Base-by-base conservation (phyloP, 768 basidiomycete genomes). In the Kwoniella europaea region DNA sequence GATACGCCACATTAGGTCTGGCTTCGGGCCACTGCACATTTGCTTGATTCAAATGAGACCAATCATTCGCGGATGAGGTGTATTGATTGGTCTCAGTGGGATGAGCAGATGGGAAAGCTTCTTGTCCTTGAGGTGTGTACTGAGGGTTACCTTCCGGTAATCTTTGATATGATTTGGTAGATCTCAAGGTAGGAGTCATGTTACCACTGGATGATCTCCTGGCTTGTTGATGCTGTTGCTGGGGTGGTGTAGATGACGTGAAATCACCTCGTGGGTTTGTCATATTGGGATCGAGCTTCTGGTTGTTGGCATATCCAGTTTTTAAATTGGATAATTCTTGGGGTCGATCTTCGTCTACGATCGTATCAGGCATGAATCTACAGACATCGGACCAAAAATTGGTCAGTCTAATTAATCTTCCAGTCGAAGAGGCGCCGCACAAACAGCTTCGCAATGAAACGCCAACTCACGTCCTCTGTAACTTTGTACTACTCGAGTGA, bases 401-500 rank as follows among this genome's bases (percentile, higher is more conserved):
- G 7, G 15, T 52, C 15, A 16, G 50, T 52, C 15, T 52, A 15
- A 22, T 20, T 24, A 4, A 60, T 43, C 58, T 60, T 35, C 10
- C 35, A 10, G 12, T 35, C 27, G 41, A 15, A 68, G 44, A 35
- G 35, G 35, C 35, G 35, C 35, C 7, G 35, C 35, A 35, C 35
- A 35, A 35, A 35, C 7, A 35, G 7, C 7, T 35, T 35, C 6
- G 35, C 35, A 35, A 35, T 35, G 35, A 18, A n/a, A 41, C 10
- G 42, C 4, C 7, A 18, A 72, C 73, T 61, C 50, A 78, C 72
- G 76, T 75, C 56, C 68, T 56, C 56, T 78, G 74, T 29, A 75
- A 59, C 54, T 75, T 73, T 2, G 76, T 75, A 3, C 60, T 27
- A 9, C 29, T 24, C 29, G 71, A 59, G 29, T 70, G 71, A 2